Conservation (phyloP, 768 basidiomycete genomes). For the Dictyophora rubrovolvata region DNA sequence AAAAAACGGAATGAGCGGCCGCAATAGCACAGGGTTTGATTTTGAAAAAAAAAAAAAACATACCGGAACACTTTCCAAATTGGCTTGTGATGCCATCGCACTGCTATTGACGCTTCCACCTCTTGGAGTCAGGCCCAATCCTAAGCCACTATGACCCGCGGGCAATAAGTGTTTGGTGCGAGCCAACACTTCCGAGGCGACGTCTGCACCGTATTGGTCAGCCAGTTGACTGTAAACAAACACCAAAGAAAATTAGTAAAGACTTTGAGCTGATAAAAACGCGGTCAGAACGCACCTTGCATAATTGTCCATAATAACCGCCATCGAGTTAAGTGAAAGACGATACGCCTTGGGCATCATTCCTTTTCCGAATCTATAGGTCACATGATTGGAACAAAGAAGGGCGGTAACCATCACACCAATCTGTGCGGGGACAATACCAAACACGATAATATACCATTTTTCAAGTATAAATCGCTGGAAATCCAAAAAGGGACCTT, state of each 20-base stretch:
- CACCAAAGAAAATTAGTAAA: conserved; percentile 1
- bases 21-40: too few species aligned
- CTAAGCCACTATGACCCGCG: not conserved
- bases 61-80: not conserved
- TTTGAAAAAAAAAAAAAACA: not conserved
- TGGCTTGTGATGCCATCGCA: not conserved
- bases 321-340: conserved; percentile 27
- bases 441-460: conserved; percentile 29
- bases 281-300: not conserved
- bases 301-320: conserved; percentile 30
- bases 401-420: conserved; percentile 26
- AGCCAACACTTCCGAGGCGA: conserved; percentile 48
- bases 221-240: conserved; percentile 48
- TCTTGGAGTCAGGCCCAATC: not conserved
- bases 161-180: conserved; percentile 46
- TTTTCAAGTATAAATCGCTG: conserved; percentile 22
- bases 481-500: conserved; percentile 24
- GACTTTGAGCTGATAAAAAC: conserved; percentile 3
- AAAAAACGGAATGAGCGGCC: not conserved
- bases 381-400: conserved; percentile 31
- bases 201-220: conserved; percentile 58
- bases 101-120: not conserved
- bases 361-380: conserved; percentile 35
- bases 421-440: conserved; percentile 29
- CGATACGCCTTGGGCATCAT: conserved; percentile 34